A percentile compares a stretch with the other conserved stretches of the same genome.
Conservation (phyloP, 2,329 filamentous ascomycete genomes). For the Pseudogymnoascus sp. region DNA sequence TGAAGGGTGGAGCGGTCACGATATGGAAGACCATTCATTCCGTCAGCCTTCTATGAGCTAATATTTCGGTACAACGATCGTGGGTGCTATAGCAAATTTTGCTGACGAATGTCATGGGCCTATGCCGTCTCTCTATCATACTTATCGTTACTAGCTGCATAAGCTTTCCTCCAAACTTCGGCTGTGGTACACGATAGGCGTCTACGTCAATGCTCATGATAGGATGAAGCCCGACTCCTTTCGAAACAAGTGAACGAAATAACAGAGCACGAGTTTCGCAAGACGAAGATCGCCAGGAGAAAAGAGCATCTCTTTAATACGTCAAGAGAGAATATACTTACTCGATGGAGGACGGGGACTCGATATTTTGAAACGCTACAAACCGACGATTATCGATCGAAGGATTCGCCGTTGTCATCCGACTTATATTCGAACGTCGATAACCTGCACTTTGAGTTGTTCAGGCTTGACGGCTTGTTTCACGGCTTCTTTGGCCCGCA, state of each 20-base stretch:
- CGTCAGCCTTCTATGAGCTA: background rate
- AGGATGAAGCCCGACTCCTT: background rate
- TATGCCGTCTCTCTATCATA: background rate
- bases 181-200: background rate
- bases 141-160: background rate
- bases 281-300: background rate
- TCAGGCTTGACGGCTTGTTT: background rate
- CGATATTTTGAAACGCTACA: background rate
- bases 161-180: background rate
- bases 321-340: background rate
- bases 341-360: background rate
- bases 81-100: background rate
- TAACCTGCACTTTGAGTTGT: background rate
- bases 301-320: background rate
- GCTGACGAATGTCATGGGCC: background rate
- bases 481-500: background rate
- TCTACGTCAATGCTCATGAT: background rate
- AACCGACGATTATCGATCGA: background rate
- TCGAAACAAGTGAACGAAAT: background rate
- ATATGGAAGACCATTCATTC: background rate
- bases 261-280: background rate
- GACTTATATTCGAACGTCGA: background rate
- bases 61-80: background rate
- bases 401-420: background rate
- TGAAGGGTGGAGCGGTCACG: background rate